Percentiles rank a stretch among this genome's conserved stretches.
These are phyloP conservation scores for Rhododendron simsii DNA, from an alignment of 148 eudicot genomes.

Conservation along the genomic window DNA sequence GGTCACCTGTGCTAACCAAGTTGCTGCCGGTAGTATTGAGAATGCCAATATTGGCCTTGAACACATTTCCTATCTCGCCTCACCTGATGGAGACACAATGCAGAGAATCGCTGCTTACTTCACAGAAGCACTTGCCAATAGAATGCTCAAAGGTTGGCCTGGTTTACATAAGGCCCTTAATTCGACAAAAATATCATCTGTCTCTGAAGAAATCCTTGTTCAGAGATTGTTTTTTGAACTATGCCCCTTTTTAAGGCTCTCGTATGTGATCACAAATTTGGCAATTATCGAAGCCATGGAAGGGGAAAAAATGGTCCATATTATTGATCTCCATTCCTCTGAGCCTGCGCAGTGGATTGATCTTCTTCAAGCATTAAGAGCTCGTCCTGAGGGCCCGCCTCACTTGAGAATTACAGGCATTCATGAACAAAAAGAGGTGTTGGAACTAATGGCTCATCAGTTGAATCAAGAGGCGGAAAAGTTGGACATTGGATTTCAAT, in stretches of 20 bases:
- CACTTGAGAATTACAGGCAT: constrained; percentile 70
- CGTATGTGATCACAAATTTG: constrained; percentile 60
- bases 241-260: constrained; percentile 54
- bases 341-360: constrained; percentile 78
- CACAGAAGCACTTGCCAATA: constrained; percentile 66
- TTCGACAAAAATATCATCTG: constrained; percentile 34
- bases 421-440: constrained; percentile 54
- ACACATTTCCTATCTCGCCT: constrained; percentile 54
- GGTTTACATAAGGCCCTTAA: constrained; percentile 68
- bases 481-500: constrained; percentile 68
- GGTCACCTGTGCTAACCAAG: constrained; percentile 55
- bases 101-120: constrained; percentile 76
- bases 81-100: constrained; percentile 68
- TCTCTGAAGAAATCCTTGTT: constrained; percentile 46
- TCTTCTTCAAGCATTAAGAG: constrained; percentile 49
- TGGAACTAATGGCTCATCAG: constrained; percentile 53
- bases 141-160: constrained; percentile 54
- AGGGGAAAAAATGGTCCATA: constrained; percentile 68
- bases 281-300: constrained; percentile 75
- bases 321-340: constrained; percentile 54
- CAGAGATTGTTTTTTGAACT: constrained; percentile 53
- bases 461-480: constrained; percentile 67
- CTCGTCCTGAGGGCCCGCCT: constrained; percentile 62
- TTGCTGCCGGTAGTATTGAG: constrained; percentile 41
- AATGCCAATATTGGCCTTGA: constrained; percentile 54